Percentiles rank a stretch among this genome's conserved stretches.
Conservation (phyloP, 805 yeast genomes). For the Saturnispora zaruensis region DNA sequence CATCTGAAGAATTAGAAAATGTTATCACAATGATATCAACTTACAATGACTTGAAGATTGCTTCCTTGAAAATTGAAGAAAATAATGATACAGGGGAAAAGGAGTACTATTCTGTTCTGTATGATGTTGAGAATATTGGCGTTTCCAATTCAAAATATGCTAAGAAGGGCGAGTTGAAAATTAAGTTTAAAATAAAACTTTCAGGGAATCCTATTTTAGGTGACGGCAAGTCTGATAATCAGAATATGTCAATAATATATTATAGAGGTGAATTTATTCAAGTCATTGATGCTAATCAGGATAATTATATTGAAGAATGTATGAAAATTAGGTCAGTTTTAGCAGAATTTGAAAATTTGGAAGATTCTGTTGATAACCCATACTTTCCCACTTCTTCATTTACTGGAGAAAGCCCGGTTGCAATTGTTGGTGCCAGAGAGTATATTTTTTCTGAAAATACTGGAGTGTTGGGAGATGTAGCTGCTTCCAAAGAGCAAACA, state of each 20-base stretch:
- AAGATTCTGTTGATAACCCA: constrained; percentile 44
- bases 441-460: constrained; percentile 88
- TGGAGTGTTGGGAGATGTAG: constrained; percentile 90
- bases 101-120: constrained; percentile 56
- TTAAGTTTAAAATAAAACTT: constrained; percentile 57
- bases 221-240: constrained; percentile 95
- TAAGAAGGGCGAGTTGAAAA: constrained; percentile 27
- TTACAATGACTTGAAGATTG: constrained; percentile 57
- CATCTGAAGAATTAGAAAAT: constrained; percentile 56
- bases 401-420: constrained; percentile 51
- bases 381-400: constrained; percentile 48
- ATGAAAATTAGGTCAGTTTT: constrained; percentile 79
- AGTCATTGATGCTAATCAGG: constrained; percentile 94
- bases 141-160: constrained; percentile 33
- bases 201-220: constrained; percentile 95
- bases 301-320: constrained; percentile 91
- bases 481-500: constrained; percentile 96
- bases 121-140: constrained; percentile 46
- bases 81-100: constrained; percentile 33
- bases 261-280: constrained; percentile 93
- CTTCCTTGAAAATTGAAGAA: constrained; percentile 45
- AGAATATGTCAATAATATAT: constrained; percentile 78
- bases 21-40: constrained; percentile 59
- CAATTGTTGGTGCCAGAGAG: constrained; percentile 92
- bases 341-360: constrained; percentile 72